phyloP scores from a whole-genome alignment of 2,329 filamentous ascomycete species.

The Cercospora zeae-maydis region DNA sequence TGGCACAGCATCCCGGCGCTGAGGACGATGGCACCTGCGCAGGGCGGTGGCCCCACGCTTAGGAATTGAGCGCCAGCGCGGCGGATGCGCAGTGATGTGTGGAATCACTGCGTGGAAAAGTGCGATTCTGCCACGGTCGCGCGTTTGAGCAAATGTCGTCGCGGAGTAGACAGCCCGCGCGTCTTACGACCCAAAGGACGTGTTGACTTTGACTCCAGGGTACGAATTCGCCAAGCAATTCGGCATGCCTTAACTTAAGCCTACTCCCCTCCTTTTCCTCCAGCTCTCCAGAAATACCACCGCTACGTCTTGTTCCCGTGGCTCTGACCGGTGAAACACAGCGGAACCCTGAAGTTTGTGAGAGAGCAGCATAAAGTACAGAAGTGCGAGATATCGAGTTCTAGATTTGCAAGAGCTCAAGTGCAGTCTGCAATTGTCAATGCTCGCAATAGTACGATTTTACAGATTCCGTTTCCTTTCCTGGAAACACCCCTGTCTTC shows the following conservation, averaged over 20 bases:
- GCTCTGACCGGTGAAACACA: too few relatives aligned
- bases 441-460: not conserved
- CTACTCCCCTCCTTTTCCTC: too few relatives aligned
- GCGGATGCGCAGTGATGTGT: not conserved
- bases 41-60: conserved; percentile 22
- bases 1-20: conserved; percentile 33
- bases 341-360: too few relatives aligned
- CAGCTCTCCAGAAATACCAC: too few relatives aligned
- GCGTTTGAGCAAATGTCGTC: not conserved
- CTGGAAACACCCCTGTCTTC: not conserved
- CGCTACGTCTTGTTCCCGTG: too few relatives aligned
- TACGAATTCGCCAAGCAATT: not conserved
- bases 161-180: conserved; percentile 1
- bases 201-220: not conserved
- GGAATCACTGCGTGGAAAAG: not conserved
- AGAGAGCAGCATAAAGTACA: too few relatives aligned
- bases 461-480: not conserved
- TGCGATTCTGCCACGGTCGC: not conserved
- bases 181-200: not conserved
- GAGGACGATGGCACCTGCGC: conserved; percentile 8
- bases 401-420: not conserved
- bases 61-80: conserved; percentile 17
- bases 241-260: not conserved
- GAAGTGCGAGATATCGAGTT: too few relatives aligned
- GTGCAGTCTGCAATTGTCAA: not conserved